Evolutionary conservation across 192 early-diverging fungal species (phyloP), one percentile per base, ranked within the genome.

Genomic region (Lunasporangiospora selenospora): DNA sequence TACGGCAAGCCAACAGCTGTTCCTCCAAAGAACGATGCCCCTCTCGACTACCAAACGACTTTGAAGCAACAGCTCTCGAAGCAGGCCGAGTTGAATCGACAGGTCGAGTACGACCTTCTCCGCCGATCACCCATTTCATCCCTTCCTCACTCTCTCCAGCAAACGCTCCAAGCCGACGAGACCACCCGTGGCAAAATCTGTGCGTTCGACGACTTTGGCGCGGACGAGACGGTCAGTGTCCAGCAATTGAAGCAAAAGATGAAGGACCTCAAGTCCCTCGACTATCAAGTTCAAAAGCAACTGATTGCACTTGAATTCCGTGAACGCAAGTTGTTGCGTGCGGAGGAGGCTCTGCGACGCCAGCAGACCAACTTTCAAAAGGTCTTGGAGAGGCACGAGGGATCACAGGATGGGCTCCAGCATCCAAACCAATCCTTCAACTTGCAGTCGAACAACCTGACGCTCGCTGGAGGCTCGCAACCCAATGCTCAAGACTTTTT

Each of bases 291-390:
- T 26, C 69, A 73, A 48, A 73, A 73, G 60, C 69, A 73, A 38
- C 7, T 73, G 39, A 73, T 73, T 44, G 69, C 69, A 4, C 49
- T 73, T 23, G 69, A 73, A 55, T 73, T 73, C 54, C 69, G 69
- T 27, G 69, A 73, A 43, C 69, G 69, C 41, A 73, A 73, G 59
- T 30, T 73, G 34, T 32, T 73, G 48, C 39, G 69, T n/a, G 69
- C 60, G 3, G 69, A 73, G 37, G 60, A 73, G 24, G 60, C 69
- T 16, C 49, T 73, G 6, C 59, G 57, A 16, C 69, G 69, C 15
- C 69, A 73, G 23, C 69, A 73, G 41, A 30, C 69, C 40, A 73
- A 73, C 45, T 73, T 73, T 40, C 69, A 73, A 40, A 73, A 73
- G 54, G 60, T 73, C 1, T 31, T 73, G 15, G 69, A 73, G 32